These are phyloP conservation scores for Castanea sativa DNA, from an alignment of 306 rosid genomes.

Conservation along the genomic window DNA sequence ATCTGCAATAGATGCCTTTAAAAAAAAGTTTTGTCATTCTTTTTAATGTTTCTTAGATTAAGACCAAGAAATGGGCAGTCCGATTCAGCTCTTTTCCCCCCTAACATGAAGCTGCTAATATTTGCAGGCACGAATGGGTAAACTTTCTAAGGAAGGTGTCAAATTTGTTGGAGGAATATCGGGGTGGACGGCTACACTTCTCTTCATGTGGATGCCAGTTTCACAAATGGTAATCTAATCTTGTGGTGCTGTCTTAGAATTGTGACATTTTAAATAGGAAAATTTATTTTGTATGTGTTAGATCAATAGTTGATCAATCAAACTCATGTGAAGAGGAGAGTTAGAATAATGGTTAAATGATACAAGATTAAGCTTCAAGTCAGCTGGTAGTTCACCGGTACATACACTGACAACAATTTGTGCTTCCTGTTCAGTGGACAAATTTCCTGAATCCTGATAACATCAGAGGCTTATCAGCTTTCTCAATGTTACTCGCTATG, in stretches of 20 bases:
- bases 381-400: too few species aligned
- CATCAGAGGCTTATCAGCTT: constrained; percentile 89
- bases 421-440: constrained; percentile 74
- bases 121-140: constrained; percentile 76
- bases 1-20: constrained; percentile 13
- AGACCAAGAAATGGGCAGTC: constrained; percentile 21
- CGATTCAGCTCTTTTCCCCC: constrained; percentile 8
- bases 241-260: constrained; percentile 1
- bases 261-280: constrained; percentile 17
- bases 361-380: too few species aligned
- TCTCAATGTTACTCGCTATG: constrained; percentile 94
- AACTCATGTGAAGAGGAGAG: too few species aligned
- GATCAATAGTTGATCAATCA: too few species aligned
- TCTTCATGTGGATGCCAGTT: constrained; percentile 99
- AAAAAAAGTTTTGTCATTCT: neutral
- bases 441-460: constrained; percentile 92
- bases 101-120: constrained; percentile 24
- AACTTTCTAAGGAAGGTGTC: constrained; percentile 67
- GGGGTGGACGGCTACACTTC: constrained; percentile 96
- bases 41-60: constrained; percentile 1
- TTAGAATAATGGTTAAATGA: too few species aligned
- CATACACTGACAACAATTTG: constrained; percentile 15
- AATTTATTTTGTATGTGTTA: neutral
- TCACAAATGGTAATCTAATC: constrained; percentile 70
- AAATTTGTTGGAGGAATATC: constrained; percentile 87